These are phyloP conservation scores for Glycine tomentella DNA, from an alignment of 306 rosid genomes.

Conservation along the genomic window DNA sequence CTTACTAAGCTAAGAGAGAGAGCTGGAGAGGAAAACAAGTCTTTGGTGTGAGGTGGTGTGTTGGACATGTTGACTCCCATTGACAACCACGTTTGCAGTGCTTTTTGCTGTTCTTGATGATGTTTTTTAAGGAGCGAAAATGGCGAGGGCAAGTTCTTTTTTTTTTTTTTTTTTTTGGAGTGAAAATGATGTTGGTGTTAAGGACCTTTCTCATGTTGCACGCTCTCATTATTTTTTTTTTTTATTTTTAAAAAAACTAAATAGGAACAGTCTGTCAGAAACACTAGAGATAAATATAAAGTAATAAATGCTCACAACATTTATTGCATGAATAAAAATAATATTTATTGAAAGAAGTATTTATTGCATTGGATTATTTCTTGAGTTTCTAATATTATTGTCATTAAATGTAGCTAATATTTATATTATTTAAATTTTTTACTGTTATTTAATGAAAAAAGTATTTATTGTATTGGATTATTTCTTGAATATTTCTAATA, in stretches of 20 bases:
- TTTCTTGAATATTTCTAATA: neutral
- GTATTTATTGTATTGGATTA: neutral
- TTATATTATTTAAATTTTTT: neutral
- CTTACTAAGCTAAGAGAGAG: slow-evolving; percentile 94
- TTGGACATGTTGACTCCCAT: slow-evolving; percentile 97
- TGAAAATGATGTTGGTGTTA: slow-evolving; percentile 39
- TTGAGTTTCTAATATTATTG: neutral
- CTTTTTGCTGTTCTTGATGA: slow-evolving; percentile 1
- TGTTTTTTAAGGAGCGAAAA: slow-evolving; percentile 9
- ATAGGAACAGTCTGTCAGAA: neutral
- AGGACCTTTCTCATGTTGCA: slow-evolving; percentile 28
- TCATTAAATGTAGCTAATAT: neutral
- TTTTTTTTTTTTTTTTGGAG: slow-evolving; percentile 44
- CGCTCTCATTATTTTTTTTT: neutral
- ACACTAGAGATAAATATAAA: neutral
- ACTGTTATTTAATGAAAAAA: neutral
- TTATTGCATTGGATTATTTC: neutral
- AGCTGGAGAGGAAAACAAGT: slow-evolving; percentile 89
- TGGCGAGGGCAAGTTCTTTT: slow-evolving; percentile 35
- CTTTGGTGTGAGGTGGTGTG: slow-evolving; percentile 81
- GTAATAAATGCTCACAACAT: neutral
- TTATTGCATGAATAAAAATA: neutral
- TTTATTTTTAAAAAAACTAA: too few species aligned
- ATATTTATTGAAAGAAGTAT: neutral
- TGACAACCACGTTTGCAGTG: slow-evolving; percentile 29